Evolutionary conservation across 2,329 filamentous ascomycete genomes (phyloP).

Genomic region (Chaetomiaceae sp.): DNA sequence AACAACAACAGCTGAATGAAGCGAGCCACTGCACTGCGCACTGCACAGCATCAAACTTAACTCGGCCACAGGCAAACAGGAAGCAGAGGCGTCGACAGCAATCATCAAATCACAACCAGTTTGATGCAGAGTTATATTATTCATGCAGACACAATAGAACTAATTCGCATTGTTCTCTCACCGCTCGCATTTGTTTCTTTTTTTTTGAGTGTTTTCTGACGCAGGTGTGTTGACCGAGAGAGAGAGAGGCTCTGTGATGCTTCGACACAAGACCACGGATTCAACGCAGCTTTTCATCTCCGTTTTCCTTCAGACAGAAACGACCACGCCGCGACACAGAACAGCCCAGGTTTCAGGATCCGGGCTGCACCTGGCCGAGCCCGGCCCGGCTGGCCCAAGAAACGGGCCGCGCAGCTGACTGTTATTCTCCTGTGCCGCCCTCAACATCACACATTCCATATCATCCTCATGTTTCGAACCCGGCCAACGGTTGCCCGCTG

Average conservation of each 20-base stretch:
- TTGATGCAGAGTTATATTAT: too few relatives aligned
- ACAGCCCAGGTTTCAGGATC: conserved; percentile 13
- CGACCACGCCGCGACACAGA: neutral
- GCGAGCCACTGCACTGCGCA: too few relatives aligned
- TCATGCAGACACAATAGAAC: neutral
- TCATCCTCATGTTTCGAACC: conserved; percentile 13
- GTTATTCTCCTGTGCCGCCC: conserved; percentile 13
- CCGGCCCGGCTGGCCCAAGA: conserved; percentile 4
- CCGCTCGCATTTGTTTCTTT: neutral
- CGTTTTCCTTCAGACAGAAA: conserved; percentile 1
- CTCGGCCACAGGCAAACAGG: too few relatives aligned
- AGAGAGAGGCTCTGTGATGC: too few relatives aligned
- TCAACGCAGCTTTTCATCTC: neutral
- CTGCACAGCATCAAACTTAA: too few relatives aligned
- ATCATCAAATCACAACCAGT: too few relatives aligned
- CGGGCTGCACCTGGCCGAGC: conserved; percentile 7
- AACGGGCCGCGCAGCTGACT: conserved; percentile 9
- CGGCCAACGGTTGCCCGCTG: conserved; percentile 12
- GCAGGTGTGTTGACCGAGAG: too few relatives aligned
- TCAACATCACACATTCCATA: conserved; percentile 1
- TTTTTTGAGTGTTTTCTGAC: neutral
- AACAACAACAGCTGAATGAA: too few relatives aligned
- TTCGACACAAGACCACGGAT: too few relatives aligned
- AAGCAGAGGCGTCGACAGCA: too few relatives aligned
- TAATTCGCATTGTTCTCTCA: neutral